Evolutionary conservation across 345 rosid genomes (phyloP).

Genomic region (Murraya koenigii): DNA sequence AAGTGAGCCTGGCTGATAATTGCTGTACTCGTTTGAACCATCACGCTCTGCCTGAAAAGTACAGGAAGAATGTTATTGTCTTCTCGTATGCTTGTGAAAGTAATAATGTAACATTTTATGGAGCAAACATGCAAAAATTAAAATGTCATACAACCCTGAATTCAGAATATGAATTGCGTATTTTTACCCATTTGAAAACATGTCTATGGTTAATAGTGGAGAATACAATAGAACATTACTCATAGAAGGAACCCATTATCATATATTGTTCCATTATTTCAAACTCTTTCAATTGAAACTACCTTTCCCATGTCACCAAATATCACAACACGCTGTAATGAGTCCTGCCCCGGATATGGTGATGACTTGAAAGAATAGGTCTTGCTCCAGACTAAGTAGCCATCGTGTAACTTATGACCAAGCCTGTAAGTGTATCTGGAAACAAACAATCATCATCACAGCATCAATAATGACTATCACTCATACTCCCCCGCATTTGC

Average conservation of each 20-base stretch:
- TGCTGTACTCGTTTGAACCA: conserved; percentile 40
- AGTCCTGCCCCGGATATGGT: conserved; percentile 42
- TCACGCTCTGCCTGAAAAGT: conserved; percentile 41
- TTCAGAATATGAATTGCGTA: neutral
- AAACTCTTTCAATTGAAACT: neutral
- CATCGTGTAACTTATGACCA: conserved; percentile 33
- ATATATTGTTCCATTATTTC: neutral
- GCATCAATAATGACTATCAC: neutral
- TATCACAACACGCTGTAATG: conserved; percentile 36
- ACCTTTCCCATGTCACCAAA: conserved; percentile 58
- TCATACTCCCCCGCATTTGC: neutral
- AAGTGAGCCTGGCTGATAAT: conserved; percentile 45
- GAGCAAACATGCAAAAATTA: neutral
- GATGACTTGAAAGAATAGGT: conserved; percentile 34
- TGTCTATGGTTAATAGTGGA: neutral
- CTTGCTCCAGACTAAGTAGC: conserved; percentile 26
- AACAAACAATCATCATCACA: neutral
- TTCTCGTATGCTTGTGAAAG: neutral
- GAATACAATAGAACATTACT: neutral
- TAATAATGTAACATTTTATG: neutral
- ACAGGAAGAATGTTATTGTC: neutral
- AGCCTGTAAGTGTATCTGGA: conserved; percentile 35
- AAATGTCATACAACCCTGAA: neutral
- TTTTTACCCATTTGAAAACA: neutral
- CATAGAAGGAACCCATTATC: neutral